Conservation (phyloP, 768 basidiomycete genomes). For the Leccinum ochraceum region DNA sequence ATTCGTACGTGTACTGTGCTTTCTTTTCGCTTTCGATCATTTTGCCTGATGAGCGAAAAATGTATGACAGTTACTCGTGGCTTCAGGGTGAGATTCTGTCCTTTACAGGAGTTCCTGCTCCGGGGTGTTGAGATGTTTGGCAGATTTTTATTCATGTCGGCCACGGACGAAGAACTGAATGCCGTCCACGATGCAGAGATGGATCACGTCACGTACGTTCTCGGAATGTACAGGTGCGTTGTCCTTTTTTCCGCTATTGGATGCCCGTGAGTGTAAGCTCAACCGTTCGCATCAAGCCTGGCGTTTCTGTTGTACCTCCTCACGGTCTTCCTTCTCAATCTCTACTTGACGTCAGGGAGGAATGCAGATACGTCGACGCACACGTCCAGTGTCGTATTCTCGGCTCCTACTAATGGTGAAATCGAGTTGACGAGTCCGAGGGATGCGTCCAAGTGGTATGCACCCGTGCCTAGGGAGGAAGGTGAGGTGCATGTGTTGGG, state of each 20-base stretch:
- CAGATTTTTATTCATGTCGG: constrained; percentile 87
- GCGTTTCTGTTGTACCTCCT: constrained; percentile 80
- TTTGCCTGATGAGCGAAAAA: constrained; percentile 4
- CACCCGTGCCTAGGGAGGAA: constrained; percentile 52
- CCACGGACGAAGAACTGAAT: constrained; percentile 86
- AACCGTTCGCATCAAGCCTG: constrained; percentile 28
- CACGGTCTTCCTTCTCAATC: constrained; percentile 66
- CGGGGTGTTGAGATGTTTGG: not conserved
- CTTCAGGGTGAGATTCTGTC: constrained; percentile 57
- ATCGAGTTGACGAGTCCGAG: constrained; percentile 45
- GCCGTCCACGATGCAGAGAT: constrained; percentile 70
- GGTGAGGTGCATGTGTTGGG: constrained; percentile 46
- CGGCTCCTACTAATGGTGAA: constrained; percentile 27
- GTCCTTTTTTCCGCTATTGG: not conserved
- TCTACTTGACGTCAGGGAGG: constrained; percentile 64
- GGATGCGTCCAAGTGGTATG: constrained; percentile 59
- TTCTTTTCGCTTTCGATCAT: not conserved
- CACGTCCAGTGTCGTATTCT: constrained; percentile 19
- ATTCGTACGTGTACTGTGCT: constrained; percentile 59
- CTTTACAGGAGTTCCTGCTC: not conserved
- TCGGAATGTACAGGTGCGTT: constrained; percentile 77
- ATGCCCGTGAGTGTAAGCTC: not conserved
- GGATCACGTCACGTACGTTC: constrained; percentile 90
- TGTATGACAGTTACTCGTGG: constrained; percentile 57
- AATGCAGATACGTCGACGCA: constrained; percentile 41